A percentile compares a stretch with the other conserved stretches of the same genome.
These are phyloP conservation scores for Colletotrichum truncatum DNA, from an alignment of 2,329 filamentous ascomycete species.

Conservation along the genomic window DNA sequence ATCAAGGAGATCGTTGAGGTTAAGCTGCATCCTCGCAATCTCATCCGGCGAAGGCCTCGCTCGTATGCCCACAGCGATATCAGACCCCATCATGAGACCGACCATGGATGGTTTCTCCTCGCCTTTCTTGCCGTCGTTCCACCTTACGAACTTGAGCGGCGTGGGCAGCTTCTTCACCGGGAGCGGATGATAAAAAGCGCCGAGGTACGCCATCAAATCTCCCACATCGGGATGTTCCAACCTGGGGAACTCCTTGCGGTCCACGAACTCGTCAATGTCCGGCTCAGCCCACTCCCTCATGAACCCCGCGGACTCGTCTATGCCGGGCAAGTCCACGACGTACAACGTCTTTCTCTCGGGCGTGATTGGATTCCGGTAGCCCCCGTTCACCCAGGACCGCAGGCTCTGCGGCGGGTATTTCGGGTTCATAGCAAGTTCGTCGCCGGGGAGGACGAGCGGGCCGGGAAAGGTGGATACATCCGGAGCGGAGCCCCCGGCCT, in stretches of 20 bases:
- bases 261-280: neutral
- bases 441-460: constrained; percentile 67
- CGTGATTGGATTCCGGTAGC: constrained; percentile 59
- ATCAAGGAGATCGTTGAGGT: constrained; percentile 70
- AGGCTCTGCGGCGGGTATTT: constrained; percentile 61
- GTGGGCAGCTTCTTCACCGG: constrained; percentile 53
- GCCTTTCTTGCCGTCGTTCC: constrained; percentile 45
- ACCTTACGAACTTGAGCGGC: constrained; percentile 55
- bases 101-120: constrained; percentile 37
- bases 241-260: constrained; percentile 17
- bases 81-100: constrained; percentile 50
- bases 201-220: constrained; percentile 47
- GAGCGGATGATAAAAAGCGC: constrained; percentile 63
- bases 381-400: constrained; percentile 56
- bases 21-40: constrained; percentile 60
- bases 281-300: constrained; percentile 55
- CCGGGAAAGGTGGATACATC: constrained; percentile 58
- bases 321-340: constrained; percentile 55
- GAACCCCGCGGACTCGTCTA: constrained; percentile 43
- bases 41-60: constrained; percentile 57
- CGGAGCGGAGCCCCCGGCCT: constrained; percentile 19
- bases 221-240: constrained; percentile 35
- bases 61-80: constrained; percentile 58
- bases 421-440: constrained; percentile 65
- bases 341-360: constrained; percentile 59